Evolutionary conservation across 2,329 filamentous ascomycete genomes (phyloP).

Genomic region (Colletotrichum paranaense): DNA sequence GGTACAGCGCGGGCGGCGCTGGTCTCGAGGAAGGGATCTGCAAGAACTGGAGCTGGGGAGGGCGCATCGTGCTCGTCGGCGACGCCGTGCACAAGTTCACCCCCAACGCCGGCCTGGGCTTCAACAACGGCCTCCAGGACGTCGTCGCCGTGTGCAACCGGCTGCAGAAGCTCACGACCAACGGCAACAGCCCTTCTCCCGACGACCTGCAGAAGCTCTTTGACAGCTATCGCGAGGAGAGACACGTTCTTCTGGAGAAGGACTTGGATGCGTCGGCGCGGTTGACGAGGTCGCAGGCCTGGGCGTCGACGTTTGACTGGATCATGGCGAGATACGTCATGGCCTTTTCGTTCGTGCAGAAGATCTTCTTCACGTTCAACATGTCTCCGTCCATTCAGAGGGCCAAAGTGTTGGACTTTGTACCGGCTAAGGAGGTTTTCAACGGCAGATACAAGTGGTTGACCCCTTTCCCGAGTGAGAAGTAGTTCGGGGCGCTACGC

Average conservation of each 20-base stretch:
- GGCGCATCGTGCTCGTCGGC: constrained; percentile 48
- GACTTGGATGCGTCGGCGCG: constrained; percentile 36
- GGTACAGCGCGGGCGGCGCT: constrained; percentile 42
- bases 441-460: constrained; percentile 29
- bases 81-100: constrained; percentile 53
- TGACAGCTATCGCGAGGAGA: constrained; percentile 36
- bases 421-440: constrained; percentile 34
- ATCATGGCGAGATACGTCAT: constrained; percentile 39
- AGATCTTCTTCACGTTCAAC: constrained; percentile 16
- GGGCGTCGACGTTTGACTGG: constrained; percentile 41
- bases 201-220: constrained; percentile 29
- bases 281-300: constrained; percentile 40
- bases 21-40: constrained; percentile 52
- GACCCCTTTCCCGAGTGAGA: constrained; percentile 9
- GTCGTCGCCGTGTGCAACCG: constrained; percentile 43
- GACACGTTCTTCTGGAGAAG: constrained; percentile 27
- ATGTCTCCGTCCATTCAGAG: constrained; percentile 30
- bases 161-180: constrained; percentile 32
- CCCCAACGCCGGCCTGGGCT: constrained; percentile 47
- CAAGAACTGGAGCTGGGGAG: constrained; percentile 47
- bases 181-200: not conserved
- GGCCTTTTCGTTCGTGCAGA: constrained; percentile 20
- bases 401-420: constrained; percentile 37
- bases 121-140: constrained; percentile 50
- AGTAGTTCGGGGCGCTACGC: not conserved